These are phyloP conservation scores for Iodosphaeria phyllophila DNA, from an alignment of 2,329 filamentous ascomycete species.

Conservation along the genomic window DNA sequence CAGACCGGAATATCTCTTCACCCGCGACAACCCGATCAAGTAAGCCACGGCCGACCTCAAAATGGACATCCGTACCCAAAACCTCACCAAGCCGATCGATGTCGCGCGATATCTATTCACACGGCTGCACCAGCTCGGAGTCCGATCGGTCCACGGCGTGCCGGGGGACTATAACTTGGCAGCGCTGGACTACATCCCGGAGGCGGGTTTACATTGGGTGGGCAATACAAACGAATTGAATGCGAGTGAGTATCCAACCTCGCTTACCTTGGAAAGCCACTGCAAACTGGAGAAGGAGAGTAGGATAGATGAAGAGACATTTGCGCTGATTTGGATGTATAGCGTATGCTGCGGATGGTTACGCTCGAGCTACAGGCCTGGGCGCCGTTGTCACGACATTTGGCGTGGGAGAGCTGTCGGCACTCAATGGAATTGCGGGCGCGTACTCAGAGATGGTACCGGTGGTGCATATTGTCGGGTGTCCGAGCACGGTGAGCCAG, in stretches of 20 bases:
- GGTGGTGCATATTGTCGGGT: constrained; percentile 40
- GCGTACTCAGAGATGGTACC: constrained; percentile 56
- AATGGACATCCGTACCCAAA: constrained; percentile 22
- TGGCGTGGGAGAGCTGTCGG: constrained; percentile 56
- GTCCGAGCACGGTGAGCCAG: constrained; percentile 26
- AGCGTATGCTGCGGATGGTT: constrained; percentile 68
- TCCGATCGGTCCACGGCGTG: constrained; percentile 48
- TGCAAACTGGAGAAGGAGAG: background rate
- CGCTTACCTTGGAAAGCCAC: background rate
- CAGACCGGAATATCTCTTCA: background rate
- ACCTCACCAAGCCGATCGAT: constrained; percentile 30
- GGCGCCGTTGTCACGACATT: constrained; percentile 57
- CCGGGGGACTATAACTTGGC: constrained; percentile 58
- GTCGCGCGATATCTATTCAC: constrained; percentile 52
- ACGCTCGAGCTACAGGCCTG: constrained; percentile 54
- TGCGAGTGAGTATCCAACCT: constrained; percentile 30
- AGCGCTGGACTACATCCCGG: constrained; percentile 45
- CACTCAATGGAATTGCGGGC: constrained; percentile 57
- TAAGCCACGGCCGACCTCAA: constrained; percentile 5
- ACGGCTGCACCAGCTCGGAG: constrained; percentile 42
- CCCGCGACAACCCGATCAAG: background rate
- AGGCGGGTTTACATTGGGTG: constrained; percentile 41
- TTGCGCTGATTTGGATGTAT: no score
- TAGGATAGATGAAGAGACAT: no score
- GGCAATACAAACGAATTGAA: constrained; percentile 58